Evolutionary conservation across 1,284 basidiomycete species (phyloP), one percentile per base, ranked within the genome.

Genomic region (Serendipita sp.): DNA sequence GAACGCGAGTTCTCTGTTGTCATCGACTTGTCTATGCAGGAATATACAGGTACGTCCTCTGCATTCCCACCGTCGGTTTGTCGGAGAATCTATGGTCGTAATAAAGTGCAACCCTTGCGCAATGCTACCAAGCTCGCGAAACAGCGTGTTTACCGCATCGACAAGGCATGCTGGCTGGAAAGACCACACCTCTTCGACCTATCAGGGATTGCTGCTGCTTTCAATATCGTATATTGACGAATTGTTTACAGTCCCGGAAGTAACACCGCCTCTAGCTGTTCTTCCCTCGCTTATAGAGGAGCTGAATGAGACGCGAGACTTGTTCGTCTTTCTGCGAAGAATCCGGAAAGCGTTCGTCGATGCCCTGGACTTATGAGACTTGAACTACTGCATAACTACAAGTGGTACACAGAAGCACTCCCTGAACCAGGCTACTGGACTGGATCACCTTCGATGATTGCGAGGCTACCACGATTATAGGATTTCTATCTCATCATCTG

Each of bases 1-100:
- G 74, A 79, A 13, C 77, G 80, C 35, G 88, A 91, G 68, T 90
- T 84, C 66, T 85, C 79, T 62, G 77, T 93, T 63, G 83, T 92
- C 0, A 71, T 93, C 30, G 89, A 94, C 68, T 76, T 91, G 15
- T 82, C 84, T 0, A 72, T 74, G 6, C 72, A 74, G 10, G 71
- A 74, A 1, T 92, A 90, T 68, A 80, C 80, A 76, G 87, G 91
- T 90, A 62, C 61, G 77, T 68, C n/a, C 44, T 3, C 1, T 49
- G 3, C 44, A 22, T 43, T 49, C 53, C 53, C 53, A 58, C 29
- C 32, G 53, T 58, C 29, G 10, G 4, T 4, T 34, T 58, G 15
- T 58, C 53, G 53, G 53, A 35, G n/a, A 26, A 49, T 49, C 45
- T 58, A 29, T 34, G 53, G 53, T 58, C 32, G 26, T 49, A 49